A percentile compares a stretch with the other conserved stretches of the same genome.
Conservation (phyloP, 116 monocot species). For the Phalaenopsis hybrid region DNA sequence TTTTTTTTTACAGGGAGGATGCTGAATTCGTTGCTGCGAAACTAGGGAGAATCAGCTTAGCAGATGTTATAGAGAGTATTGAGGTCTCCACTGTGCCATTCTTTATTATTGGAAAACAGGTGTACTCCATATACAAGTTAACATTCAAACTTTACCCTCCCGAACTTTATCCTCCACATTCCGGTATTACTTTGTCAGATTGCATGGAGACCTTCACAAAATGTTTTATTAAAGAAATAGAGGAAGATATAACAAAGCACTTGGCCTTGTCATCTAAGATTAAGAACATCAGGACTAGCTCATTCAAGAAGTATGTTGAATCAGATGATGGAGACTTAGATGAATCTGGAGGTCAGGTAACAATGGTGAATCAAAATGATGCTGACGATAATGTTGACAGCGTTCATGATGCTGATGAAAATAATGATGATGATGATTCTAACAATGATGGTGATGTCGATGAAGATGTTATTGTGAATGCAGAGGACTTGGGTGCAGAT, state of each 20-base stretch:
- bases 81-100: constrained; percentile 67
- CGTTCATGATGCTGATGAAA: constrained; percentile 15
- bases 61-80: constrained; percentile 70
- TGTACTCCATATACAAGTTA: constrained; percentile 57
- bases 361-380: constrained; percentile 17
- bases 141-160: constrained; percentile 58
- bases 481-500: constrained; percentile 75
- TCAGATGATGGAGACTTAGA: constrained; percentile 26
- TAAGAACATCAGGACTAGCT: constrained; percentile 27
- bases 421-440: constrained; percentile 18
- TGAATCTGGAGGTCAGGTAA: constrained; percentile 18
- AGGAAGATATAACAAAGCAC: constrained; percentile 56
- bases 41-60: constrained; percentile 53
- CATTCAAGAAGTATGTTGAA: constrained; percentile 12
- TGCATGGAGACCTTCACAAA: constrained; percentile 25
- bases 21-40: constrained; percentile 65
- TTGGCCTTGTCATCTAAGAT: constrained; percentile 52
- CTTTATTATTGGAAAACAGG: constrained; percentile 20
- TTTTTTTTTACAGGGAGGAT: constrained; percentile 43
- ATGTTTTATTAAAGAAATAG: constrained; percentile 54
- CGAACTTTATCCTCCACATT: constrained; percentile 52
- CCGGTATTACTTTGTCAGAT: constrained; percentile 38
- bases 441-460: constrained; percentile 8
- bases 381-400: constrained; percentile 2
- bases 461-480: constrained; percentile 32